Percentiles rank a stretch among this genome's conserved stretches.
phyloP scores from a whole-genome alignment of 768 basidiomycete species.

The Tricholoma bakamatsutake region DNA sequence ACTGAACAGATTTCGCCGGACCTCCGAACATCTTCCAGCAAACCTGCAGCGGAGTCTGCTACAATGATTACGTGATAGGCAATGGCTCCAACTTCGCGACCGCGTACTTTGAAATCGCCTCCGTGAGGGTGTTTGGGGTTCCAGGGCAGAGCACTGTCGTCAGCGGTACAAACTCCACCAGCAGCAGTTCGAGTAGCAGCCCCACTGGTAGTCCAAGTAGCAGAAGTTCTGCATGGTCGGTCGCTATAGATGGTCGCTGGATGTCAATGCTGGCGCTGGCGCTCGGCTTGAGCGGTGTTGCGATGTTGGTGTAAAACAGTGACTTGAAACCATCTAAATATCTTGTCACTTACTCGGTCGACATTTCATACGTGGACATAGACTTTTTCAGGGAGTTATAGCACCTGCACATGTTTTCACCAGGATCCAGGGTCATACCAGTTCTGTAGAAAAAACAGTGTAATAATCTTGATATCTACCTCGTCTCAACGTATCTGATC shows the following conservation, averaged over 20 bases:
- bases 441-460: too few species aligned
- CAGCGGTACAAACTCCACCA: constrained; percentile 2
- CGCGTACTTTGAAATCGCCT: constrained; percentile 70
- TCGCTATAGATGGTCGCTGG: neutral
- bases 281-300: neutral
- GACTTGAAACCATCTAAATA: too few species aligned
- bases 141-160: constrained; percentile 23
- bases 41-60: constrained; percentile 64
- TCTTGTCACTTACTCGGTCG: too few species aligned
- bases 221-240: neutral
- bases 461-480: too few species aligned
- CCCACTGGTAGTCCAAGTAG: constrained; percentile 1
- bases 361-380: too few species aligned
- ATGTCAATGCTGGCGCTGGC: neutral
- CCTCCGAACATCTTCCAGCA: constrained; percentile 43
- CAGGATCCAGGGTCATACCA: too few species aligned
- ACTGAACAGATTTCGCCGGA: constrained; percentile 42
- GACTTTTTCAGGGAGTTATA: too few species aligned
- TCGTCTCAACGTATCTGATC: too few species aligned
- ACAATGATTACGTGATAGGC: constrained; percentile 65
- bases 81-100: constrained; percentile 53
- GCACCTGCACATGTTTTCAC: too few species aligned
- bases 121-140: constrained; percentile 44
- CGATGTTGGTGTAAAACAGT: neutral
- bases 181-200: neutral